Base-by-base conservation (phyloP, 169 alveolate species). In the Cryptosporidium tyzzeri region DNA sequence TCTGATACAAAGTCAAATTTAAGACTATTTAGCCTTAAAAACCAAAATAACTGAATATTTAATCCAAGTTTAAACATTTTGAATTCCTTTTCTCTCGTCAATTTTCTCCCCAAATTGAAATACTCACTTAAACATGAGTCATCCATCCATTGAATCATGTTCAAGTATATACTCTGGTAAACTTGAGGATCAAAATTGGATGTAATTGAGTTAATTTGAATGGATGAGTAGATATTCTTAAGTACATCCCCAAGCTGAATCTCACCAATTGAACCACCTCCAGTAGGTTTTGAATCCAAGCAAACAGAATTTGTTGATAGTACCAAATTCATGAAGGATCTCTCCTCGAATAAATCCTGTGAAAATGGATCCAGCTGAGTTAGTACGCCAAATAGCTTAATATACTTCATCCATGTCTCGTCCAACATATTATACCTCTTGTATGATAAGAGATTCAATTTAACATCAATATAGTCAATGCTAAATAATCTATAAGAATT, bases 371-470 rank as follows among this genome's bases (percentile, higher is more conserved):
- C 89, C 33, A 80, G 37, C 35, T 80, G 75, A 7, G 80, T 41
- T 33, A 80, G 44, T 0, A 65, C 89, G 12, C 75, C 65, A 62
- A 80, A 59, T 44, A 80, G 21, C 44, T 80, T 80, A 18, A 80
- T 50, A 48, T 80, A 80, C 55, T 80, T 80, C 59, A 80, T 62
- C 73, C 89, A 80, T 14, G 89, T 80, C 68, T 80, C 89, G 3
- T 80, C 89, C 29, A 80, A n/a, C 89, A 80, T 80, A 35, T 80
- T 80, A 67, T 80, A 80, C 26, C 65, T 80, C 51, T 80, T 80
- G 50, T 80, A 80, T 3, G 62, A 45, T 5, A 80, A 74, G 44
- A 65, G 59, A 53, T 65, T 41, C 39, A 80, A 53, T 35, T 41
- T 80, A 0, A 65, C 33, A 62, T 80, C 89, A 23, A 80, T 80